Percentiles rank a stretch among this genome's conserved stretches.
phyloP scores from a whole-genome alignment of 441 rosid genomes.

The Pelargonium hybrid region DNA sequence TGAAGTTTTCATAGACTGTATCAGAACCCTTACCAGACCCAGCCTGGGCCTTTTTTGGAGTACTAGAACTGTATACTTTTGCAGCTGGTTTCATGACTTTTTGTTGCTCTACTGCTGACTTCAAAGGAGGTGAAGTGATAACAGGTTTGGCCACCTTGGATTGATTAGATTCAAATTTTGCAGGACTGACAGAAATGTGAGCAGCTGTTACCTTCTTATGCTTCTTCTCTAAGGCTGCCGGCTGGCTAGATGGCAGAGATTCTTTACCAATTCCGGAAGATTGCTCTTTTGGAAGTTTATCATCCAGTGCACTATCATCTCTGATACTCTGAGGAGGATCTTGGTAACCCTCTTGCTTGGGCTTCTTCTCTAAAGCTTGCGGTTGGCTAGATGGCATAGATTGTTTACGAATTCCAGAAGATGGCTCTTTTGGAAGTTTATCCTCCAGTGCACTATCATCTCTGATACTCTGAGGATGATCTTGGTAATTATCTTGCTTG shows the following conservation, averaged over 20 bases:
- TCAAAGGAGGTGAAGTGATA: slow-evolving; percentile 36
- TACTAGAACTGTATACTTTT: slow-evolving; percentile 29
- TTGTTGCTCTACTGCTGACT: slow-evolving; percentile 32
- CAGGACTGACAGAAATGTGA: slow-evolving; percentile 28
- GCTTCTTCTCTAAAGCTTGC: slow-evolving; percentile 27
- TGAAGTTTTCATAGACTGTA: slow-evolving; percentile 29
- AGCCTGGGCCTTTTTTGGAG: slow-evolving; percentile 42
- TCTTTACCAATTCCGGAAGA: slow-evolving; percentile 28
- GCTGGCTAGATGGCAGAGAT: slow-evolving; percentile 26
- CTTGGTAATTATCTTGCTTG: neutral
- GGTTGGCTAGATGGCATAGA: slow-evolving; percentile 26
- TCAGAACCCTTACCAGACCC: slow-evolving; percentile 39
- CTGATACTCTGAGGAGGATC: slow-evolving; percentile 11
- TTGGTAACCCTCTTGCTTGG: slow-evolving; percentile 3
- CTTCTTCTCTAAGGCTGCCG: slow-evolving; percentile 27
- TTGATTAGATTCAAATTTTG: slow-evolving; percentile 33
- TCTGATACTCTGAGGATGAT: slow-evolving; percentile 11
- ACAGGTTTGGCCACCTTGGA: slow-evolving; percentile 31
- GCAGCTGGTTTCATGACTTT: slow-evolving; percentile 29
- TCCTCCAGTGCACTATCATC: slow-evolving; percentile 23
- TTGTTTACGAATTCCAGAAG: slow-evolving; percentile 27
- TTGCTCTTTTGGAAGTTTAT: slow-evolving; percentile 29
- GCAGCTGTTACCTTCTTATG: slow-evolving; percentile 19
- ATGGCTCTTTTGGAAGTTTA: slow-evolving; percentile 29
- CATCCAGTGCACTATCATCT: slow-evolving; percentile 21